Conservation (phyloP, 495 filamentous ascomycete genomes). For the Lasiosphaeria hispida region DNA sequence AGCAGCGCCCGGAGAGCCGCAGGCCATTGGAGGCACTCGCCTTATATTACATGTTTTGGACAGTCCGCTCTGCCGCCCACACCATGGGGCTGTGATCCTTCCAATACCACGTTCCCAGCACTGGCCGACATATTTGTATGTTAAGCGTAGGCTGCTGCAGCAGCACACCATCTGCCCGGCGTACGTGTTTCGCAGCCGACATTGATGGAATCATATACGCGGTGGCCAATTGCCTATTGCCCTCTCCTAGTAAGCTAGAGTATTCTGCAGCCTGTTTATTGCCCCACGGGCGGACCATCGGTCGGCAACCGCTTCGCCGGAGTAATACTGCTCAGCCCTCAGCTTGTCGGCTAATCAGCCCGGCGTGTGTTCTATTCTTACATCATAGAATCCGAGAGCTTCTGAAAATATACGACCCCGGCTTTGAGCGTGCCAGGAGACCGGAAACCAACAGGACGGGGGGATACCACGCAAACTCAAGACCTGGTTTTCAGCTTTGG, state of each 20-base stretch:
- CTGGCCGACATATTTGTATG: neutral
- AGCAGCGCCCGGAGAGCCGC: too few species aligned
- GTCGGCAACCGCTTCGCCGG: constrained; percentile 5
- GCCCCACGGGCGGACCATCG: neutral
- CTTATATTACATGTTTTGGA: constrained; percentile 8
- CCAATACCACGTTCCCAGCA: constrained; percentile 8
- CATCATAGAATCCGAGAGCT: too few species aligned
- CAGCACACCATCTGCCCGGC: constrained; percentile 7
- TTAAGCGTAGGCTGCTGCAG: neutral
- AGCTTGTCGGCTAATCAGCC: neutral
- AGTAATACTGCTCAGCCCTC: constrained; percentile 4
- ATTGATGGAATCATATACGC: constrained; percentile 7
- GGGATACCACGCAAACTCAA: too few species aligned
- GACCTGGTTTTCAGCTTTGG: too few species aligned
- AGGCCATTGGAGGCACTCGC: neutral
- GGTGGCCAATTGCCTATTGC: constrained; percentile 1
- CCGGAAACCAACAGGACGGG: too few species aligned
- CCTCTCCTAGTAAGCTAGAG: constrained; percentile 2
- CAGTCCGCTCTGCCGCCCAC: constrained; percentile 1
- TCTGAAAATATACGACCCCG: too few species aligned
- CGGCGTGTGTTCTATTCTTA: neutral
- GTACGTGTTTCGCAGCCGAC: constrained; percentile 12
- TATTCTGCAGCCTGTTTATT: constrained; percentile 11
- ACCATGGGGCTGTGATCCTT: constrained; percentile 6
- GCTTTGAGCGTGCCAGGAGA: too few species aligned